These are phyloP conservation scores for Solanum sejunctum DNA, from an alignment of 257 asterid species.

Conservation along the genomic window DNA sequence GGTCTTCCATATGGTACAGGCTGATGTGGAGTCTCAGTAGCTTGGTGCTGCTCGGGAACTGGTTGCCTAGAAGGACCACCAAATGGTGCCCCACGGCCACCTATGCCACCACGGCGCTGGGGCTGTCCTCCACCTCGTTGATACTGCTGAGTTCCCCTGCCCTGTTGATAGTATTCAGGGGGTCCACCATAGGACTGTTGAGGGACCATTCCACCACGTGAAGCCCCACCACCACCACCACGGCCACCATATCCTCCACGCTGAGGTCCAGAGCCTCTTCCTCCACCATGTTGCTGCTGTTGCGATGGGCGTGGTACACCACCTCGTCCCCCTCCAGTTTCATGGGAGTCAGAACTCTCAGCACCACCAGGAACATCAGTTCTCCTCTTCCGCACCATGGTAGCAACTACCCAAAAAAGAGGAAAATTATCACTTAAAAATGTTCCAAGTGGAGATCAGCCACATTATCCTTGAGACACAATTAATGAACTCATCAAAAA, in stretches of 20 bases:
- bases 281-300: conserved; percentile 23
- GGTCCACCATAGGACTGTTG: conserved; percentile 16
- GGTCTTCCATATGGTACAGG: conserved; percentile 31
- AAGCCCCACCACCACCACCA: conserved; percentile 7
- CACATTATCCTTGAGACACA: background rate
- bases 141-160: conserved; percentile 22
- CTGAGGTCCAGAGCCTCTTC: conserved; percentile 32
- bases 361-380: conserved; percentile 52
- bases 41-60: conserved; percentile 97
- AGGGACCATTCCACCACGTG: conserved; percentile 9
- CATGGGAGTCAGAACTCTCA: conserved; percentile 51
- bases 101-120: conserved; percentile 45
- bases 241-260: conserved; percentile 13
- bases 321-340: conserved; percentile 37
- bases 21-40: conserved; percentile 44
- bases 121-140: conserved; percentile 43
- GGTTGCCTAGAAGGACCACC: conserved; percentile 63
- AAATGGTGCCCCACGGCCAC: conserved; percentile 55
- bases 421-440: background rate
- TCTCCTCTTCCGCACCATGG: conserved; percentile 76
- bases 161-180: conserved; percentile 22
- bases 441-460: background rate
- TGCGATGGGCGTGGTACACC: conserved; percentile 37
- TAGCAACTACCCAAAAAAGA: conserved; percentile 18
- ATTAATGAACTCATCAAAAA: background rate